Base-by-base conservation (phyloP, 345 rosid genomes). In the Toxicodendron radicans region DNA sequence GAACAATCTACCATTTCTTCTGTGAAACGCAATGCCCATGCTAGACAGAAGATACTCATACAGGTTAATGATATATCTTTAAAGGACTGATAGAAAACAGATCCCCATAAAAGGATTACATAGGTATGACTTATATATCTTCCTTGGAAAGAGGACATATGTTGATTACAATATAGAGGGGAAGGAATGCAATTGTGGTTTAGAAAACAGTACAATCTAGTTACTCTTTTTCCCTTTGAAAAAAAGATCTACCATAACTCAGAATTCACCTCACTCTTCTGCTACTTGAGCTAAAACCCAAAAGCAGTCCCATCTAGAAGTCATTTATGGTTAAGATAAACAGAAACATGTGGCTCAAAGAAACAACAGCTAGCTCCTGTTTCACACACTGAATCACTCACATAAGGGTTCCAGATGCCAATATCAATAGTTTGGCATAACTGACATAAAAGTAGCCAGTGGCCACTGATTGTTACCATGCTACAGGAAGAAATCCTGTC, bases 381-480 rank as follows among this genome's bases (percentile, higher is more conserved):
- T 57, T 23, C 3, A 41, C 17, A 48, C 63, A 56, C 17, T 21
- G 46, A 68, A 68, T 13, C 14, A 68, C 12, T 35, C 18, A 35
- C 18, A n/a, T 32, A 10, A 11, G 32, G 35, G 48, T 0, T 21
- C 52, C 51, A 56, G 52, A 56, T 38, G 51, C 1, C 52, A 54
- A 51, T 33, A 69, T 35, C n/a, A 21, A 54, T 69, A 8, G 67
- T 41, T 77, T 2, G 48, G 56, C 17, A 78, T n/a, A 61, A 51
- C 57, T 69, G 23, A 45, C 63, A 21, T 30, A 33, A 43, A 49
- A 13, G 51, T 38, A 32, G 72, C 43, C 45, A 48, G 45, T 9
- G 45, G 61, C 64, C 45, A 14, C 33, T 64, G 53, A 7, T 46
- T 65, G 65, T 49, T 54, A 35, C 18, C 10, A 10, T 67, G 21